Base-by-base conservation (phyloP, 805 yeast genomes). In the Sugiyamaella qingdaonensis region DNA sequence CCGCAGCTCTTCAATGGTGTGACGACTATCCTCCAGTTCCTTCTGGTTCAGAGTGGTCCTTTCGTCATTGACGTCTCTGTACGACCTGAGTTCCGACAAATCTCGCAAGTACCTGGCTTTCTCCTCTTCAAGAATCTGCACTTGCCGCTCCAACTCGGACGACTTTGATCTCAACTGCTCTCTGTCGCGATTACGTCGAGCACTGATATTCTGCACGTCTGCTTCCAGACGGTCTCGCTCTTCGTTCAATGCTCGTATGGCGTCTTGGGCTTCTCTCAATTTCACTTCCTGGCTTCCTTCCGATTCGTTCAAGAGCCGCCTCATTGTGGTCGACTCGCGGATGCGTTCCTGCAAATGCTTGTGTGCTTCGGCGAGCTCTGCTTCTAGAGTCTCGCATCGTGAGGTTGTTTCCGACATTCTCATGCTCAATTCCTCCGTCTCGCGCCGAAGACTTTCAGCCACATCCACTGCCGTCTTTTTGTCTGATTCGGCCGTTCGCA, bases 291-390 rank as follows among this genome's bases (percentile, higher is more conserved):
- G 77, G 36, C 73, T 77, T 44, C 81, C 82, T 61, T 90, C 92
- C 4, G 80, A 76, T 44, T 88, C 96, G 45, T 80, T 67, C 29
- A 91, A 64, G 36, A 88, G 66, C 54, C 86, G 73, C 60, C 95
- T 77, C 68, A 90, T 79, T 0, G 88, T 82, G 1, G 83, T 74
- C 0, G 88, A 77, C 68, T 92, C 98, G 48, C 91, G 75, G 0
- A 87, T 81, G 55, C 95, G 79, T 62, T 90, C 96, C 63, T 85
- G 94, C 2, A 91, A 68, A 67, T 84, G 74, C 32, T 80, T 78
- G 52, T 88, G 78, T 3, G 87, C 73, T 54, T 91, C 97, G 10
- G 78, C 73, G n/a, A 92, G 70, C 63, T 91, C 97, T 53, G 89
- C 96, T 59, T 87, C 90, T 29, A 91, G 66, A 1, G 81, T 78